Conservation (phyloP, 352 stramenopile genomes). For the Plasmopara muralis region DNA sequence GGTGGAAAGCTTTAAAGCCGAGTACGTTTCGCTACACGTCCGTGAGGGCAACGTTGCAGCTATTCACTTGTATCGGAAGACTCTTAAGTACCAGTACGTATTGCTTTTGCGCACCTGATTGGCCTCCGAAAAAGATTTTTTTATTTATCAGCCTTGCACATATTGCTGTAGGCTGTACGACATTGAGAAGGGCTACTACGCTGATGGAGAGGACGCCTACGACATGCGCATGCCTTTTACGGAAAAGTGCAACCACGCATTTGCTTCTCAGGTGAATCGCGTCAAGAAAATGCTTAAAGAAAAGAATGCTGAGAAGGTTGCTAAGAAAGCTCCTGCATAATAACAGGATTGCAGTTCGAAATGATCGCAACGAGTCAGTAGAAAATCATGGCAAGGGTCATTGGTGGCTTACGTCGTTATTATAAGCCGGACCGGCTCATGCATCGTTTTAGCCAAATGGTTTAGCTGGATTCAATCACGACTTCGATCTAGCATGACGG, state of each 20-base stretch:
- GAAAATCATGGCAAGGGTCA: conserved; percentile 14
- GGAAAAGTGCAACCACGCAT: conserved; percentile 84
- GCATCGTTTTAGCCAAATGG: conserved; percentile 1
- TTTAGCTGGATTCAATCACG: too few species aligned
- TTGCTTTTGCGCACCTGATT: not conserved
- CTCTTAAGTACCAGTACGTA: conserved; percentile 93
- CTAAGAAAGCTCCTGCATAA: conserved; percentile 4
- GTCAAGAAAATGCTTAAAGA: conserved; percentile 76
- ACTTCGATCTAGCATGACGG: too few species aligned
- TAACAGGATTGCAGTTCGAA: not conserved
- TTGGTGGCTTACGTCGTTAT: conserved; percentile 32
- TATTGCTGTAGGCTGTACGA: conserved; percentile 87
- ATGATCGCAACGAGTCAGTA: conserved; percentile 2
- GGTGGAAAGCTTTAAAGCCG: conserved; percentile 95
- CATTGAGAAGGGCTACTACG: conserved; percentile 99
- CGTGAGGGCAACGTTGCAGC: conserved; percentile 96
- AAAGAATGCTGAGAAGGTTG: conserved; percentile 43
- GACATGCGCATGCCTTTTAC: conserved; percentile 96
- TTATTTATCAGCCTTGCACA: not conserved
- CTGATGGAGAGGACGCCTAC: conserved; percentile 99
- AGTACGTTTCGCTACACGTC: conserved; percentile 99
- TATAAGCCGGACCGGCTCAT: conserved; percentile 21
- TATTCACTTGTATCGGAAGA: conserved; percentile 98
- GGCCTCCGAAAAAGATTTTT: not conserved
- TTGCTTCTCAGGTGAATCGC: conserved; percentile 75